Evolutionary conservation across 306 rosid species (phyloP).

Genomic region (Delonix regia): DNA sequence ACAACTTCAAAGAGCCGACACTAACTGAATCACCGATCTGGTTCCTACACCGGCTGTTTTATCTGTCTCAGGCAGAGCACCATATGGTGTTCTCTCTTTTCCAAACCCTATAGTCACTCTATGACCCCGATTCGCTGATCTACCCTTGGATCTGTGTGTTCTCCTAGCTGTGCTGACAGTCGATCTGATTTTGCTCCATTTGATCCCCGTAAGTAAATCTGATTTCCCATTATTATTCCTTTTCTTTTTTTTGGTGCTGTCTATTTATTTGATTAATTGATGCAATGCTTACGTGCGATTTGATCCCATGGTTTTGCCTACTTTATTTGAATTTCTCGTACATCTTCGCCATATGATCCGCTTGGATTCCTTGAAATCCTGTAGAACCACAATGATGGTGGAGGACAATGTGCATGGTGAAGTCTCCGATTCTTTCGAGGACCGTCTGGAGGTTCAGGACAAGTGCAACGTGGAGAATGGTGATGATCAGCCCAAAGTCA

Average conservation of each 20-base stretch:
- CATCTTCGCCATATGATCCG: background rate
- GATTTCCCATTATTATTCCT: slow-evolving; percentile 2
- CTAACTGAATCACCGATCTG: background rate
- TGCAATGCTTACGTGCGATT: background rate
- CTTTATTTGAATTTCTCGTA: slow-evolving; percentile 13
- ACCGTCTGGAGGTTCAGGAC: background rate
- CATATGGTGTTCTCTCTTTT: slow-evolving; percentile 1
- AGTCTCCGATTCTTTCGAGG: slow-evolving; percentile 26
- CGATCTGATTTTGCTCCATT: slow-evolving; percentile 26
- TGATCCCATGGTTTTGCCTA: background rate
- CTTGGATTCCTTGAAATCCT: background rate
- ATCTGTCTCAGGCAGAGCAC: slow-evolving; percentile 14
- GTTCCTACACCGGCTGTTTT: slow-evolving; percentile 29
- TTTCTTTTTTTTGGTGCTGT: background rate
- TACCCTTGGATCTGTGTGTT: slow-evolving; percentile 32
- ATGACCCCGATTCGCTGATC: slow-evolving; percentile 31
- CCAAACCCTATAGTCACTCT: background rate
- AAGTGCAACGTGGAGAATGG: background rate
- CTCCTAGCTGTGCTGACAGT: slow-evolving; percentile 7
- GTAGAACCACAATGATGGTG: slow-evolving; percentile 54
- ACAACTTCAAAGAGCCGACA: background rate
- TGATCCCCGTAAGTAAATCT: slow-evolving; percentile 29
- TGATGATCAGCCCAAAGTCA: slow-evolving; percentile 41
- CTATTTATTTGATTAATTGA: background rate
- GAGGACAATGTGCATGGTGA: slow-evolving; percentile 57